phyloP scores from a whole-genome alignment of 305 asterid species.

The Rubia peregrina region DNA sequence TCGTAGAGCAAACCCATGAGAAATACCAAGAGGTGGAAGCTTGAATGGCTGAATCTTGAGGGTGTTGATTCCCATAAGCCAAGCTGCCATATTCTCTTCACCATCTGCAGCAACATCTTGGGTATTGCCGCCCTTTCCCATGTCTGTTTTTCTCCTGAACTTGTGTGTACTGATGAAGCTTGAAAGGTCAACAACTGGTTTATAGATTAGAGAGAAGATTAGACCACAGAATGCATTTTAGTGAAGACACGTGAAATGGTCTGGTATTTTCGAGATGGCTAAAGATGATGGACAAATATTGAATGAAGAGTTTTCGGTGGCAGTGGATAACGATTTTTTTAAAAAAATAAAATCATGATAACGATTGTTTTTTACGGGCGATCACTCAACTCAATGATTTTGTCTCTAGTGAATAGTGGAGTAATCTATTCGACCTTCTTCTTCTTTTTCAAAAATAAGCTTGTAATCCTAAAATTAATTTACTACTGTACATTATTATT shows the following conservation, averaged over 20 bases:
- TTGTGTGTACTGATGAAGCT: not conserved
- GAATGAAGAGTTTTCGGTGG: not conserved
- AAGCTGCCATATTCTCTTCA: slow-evolving; percentile 35
- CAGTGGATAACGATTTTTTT: not conserved
- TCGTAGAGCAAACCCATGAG: not conserved
- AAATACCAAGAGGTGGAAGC: slow-evolving; percentile 35
- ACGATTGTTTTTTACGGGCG: too few relatives aligned
- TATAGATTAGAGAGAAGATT: not conserved
- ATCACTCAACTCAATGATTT: not conserved
- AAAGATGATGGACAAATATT: not conserved
- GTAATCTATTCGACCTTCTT: too few relatives aligned
- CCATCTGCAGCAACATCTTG: slow-evolving; percentile 4
- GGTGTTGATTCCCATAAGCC: slow-evolving; percentile 32
- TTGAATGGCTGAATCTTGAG: slow-evolving; percentile 33
- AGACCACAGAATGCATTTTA: not conserved
- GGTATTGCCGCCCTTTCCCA: slow-evolving; percentile 23
- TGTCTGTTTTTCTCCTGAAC: not conserved
- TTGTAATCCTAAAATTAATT: too few relatives aligned
- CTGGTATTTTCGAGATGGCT: not conserved
- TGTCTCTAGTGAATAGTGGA: not conserved
- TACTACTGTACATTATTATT: too few relatives aligned
- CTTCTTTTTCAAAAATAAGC: not conserved
- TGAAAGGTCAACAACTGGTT: not conserved
- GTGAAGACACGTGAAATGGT: too few relatives aligned
- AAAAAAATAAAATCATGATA: too few relatives aligned